Evolutionary conservation across 108 stramenopile species (phyloP), one percentile per base, ranked within the genome.

Genomic region (Skeletonema potamos): DNA sequence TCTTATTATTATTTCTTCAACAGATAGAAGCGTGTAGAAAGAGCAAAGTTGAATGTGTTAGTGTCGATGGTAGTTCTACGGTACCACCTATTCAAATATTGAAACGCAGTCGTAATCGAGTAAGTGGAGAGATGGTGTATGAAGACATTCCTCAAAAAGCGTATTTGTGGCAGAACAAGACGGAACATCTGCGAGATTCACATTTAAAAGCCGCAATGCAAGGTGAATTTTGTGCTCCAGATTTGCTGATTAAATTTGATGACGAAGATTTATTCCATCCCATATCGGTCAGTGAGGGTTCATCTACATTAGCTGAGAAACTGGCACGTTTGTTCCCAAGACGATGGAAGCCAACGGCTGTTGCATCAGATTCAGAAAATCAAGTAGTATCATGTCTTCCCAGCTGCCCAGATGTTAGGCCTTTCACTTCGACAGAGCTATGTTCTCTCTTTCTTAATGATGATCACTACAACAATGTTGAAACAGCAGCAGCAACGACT

Each of bases 51-150:
- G 75, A 79, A n/a, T 82, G 77, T 32, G 65, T 72, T 37, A 58
- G 83, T 17, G 87, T 88, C 8, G 87, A 88, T 67, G 87, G 85
- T 46, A 84, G 81, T 63, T 82, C 83, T 24, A 82, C 85, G n/a
- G 87, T 88, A 11, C 84, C 87, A 13, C 87, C 85, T 13, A 44
- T 70, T 6, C 64, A 41, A 18, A 43, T 65, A 12, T 72, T 78
- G 67, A 74, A 41, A 58, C 63, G 62, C 51, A 20, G 28, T 17
- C 12, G 26, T 22, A 15, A 66, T 2, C 15, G 9, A 12, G 39
- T 20, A 0, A 17, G 51, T 10, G 69, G 51, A 28, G 58, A 62
- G 34, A 51, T 77, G 0, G 39, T 22, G 27, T 88, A 55, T 57
- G 39, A 67, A 11, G 77, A 78, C 8, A 73, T 82, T 4, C 87